Evolutionary conservation across 2,329 filamentous ascomycete species (phyloP).

Genomic region (Alternaria burnsii): DNA sequence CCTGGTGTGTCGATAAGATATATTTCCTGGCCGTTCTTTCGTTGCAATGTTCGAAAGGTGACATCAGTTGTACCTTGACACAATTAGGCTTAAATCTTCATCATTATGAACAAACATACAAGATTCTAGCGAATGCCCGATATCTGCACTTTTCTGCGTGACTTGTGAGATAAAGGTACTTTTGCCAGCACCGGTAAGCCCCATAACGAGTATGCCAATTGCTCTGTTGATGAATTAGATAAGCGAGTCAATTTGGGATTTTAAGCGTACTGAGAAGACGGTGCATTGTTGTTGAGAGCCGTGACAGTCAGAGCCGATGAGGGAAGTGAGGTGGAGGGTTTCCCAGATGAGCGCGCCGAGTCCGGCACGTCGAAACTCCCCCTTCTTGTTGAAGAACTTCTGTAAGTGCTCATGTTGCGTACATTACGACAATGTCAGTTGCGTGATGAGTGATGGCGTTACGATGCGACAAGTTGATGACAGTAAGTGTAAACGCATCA

Average conservation of each 20-base stretch:
- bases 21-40: background rate
- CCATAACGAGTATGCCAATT: constrained; percentile 50
- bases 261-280: background rate
- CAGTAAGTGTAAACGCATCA: background rate
- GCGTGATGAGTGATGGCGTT: background rate
- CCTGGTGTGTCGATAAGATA: constrained; percentile 58
- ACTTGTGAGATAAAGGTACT: constrained; percentile 46
- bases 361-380: background rate
- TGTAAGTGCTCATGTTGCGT: background rate
- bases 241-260: background rate
- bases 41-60: background rate
- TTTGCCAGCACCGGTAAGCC: constrained; percentile 55
- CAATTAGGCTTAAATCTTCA: background rate
- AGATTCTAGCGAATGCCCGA: constrained; percentile 40
- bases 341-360: background rate
- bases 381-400: background rate
- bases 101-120: constrained; percentile 19
- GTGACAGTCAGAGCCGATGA: background rate
- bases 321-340: background rate
- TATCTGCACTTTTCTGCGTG: constrained; percentile 21
- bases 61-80: constrained; percentile 17
- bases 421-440: background rate
- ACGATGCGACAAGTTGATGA: background rate
- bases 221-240: background rate
- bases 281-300: background rate